phyloP scores from a whole-genome alignment of 768 basidiomycete genomes.

The Xerocomus spinulosus region DNA sequence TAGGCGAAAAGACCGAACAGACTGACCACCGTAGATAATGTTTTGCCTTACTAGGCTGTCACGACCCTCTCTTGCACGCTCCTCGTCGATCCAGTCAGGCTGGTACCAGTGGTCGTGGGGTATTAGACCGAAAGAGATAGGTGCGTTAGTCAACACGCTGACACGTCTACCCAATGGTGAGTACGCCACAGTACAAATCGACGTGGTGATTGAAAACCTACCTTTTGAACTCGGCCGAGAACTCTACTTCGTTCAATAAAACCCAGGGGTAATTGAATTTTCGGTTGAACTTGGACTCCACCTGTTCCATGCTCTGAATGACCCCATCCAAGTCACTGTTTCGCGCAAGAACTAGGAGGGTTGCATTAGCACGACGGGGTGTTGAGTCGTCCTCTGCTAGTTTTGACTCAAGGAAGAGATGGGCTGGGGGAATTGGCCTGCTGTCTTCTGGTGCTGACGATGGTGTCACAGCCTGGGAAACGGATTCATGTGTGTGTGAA shows the following conservation, averaged over 20 bases:
- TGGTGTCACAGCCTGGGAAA: neutral
- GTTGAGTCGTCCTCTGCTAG: neutral
- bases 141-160: conserved; percentile 36
- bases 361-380: conserved; percentile 49
- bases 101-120: conserved; percentile 64
- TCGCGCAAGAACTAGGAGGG: conserved; percentile 51
- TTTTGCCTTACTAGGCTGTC: conserved; percentile 45
- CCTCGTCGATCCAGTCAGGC: conserved; percentile 70
- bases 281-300: conserved; percentile 58
- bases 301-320: conserved; percentile 45
- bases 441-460: neutral
- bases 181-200: neutral
- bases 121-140: conserved; percentile 53
- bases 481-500: neutral
- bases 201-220: conserved; percentile 9
- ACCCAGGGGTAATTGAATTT: conserved; percentile 59
- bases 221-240: conserved; percentile 51
- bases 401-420: conserved; percentile 2
- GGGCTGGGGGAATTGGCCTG: conserved; percentile 1
- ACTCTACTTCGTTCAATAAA: conserved; percentile 59
- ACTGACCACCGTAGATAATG: conserved; percentile 48
- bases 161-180: conserved; percentile 30
- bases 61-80: conserved; percentile 48
- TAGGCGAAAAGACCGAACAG: neutral
- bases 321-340: conserved; percentile 45